Conservation (phyloP, 2,329 filamentous ascomycete genomes). For the Didymella glomerata region DNA sequence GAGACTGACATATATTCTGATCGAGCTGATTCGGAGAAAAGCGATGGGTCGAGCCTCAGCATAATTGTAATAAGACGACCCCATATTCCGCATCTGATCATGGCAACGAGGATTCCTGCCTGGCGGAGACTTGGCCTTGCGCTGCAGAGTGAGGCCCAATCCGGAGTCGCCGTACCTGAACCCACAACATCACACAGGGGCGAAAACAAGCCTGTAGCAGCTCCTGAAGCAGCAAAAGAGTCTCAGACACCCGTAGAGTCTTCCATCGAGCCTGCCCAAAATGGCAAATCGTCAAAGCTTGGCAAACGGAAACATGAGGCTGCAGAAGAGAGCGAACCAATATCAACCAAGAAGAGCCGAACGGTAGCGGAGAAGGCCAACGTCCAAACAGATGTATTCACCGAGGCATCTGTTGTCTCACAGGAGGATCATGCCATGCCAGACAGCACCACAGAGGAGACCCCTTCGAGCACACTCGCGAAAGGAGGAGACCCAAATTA, state of each 20-base stretch:
- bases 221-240: constrained; percentile 16
- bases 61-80: constrained; percentile 27
- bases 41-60: constrained; percentile 38
- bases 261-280: constrained; percentile 32
- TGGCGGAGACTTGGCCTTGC: constrained; percentile 69
- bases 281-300: constrained; percentile 42
- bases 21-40: constrained; percentile 50
- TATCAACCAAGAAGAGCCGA: constrained; percentile 29
- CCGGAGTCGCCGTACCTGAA: constrained; percentile 41
- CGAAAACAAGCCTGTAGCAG: constrained; percentile 20
- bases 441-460: constrained; percentile 15
- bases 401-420: constrained; percentile 4
- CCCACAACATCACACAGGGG: constrained; percentile 23
- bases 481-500: constrained; percentile 51
- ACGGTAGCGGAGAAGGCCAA: background rate
- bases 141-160: constrained; percentile 62
- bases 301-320: constrained; percentile 49
- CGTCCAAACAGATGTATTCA: background rate
- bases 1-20: constrained; percentile 31
- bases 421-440: constrained; percentile 21
- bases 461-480: constrained; percentile 21
- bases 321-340: constrained; percentile 36
- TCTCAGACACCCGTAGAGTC: constrained; percentile 20
- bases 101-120: constrained; percentile 56
- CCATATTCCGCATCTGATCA: constrained; percentile 44